Conservation (phyloP, 495 filamentous ascomycete species). For the Penicillium lividum region DNA sequence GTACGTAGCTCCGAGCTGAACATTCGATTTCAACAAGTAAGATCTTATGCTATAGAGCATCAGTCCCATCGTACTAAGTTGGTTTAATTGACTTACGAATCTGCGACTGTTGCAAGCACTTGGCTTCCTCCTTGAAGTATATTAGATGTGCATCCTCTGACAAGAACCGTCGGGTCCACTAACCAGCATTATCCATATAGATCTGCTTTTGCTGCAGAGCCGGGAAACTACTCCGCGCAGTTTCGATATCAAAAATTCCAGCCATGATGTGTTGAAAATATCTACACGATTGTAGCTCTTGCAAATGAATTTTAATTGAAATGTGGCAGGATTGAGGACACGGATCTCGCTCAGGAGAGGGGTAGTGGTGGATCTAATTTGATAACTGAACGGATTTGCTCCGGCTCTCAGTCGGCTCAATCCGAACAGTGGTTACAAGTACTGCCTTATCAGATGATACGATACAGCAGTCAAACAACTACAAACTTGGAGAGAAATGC, state of each 20-base stretch:
- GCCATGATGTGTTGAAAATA: constrained; percentile 11
- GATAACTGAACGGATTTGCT: constrained; percentile 4
- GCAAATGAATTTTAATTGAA: background rate
- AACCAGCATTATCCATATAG: constrained; percentile 69
- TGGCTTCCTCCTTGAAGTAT: constrained; percentile 61
- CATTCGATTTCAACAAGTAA: constrained; percentile 67
- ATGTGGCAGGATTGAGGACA: background rate
- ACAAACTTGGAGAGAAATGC: background rate
- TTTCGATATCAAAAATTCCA: constrained; percentile 49
- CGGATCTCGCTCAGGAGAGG: constrained; percentile 3
- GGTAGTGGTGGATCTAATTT: constrained; percentile 9
- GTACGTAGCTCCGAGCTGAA: constrained; percentile 72
- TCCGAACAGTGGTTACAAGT: too few relatives aligned
- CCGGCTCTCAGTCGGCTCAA: background rate
- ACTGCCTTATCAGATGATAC: too few relatives aligned
- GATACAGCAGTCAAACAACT: background rate
- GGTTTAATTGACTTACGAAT: constrained; percentile 50
- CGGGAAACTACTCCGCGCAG: constrained; percentile 63
- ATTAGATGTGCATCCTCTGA: background rate
- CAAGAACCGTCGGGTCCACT: background rate
- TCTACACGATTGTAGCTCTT: background rate
- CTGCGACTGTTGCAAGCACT: constrained; percentile 60
- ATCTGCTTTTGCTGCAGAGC: constrained; percentile 64
- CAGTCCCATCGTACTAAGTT: too few relatives aligned
- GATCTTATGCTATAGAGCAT: constrained; percentile 52